Evolutionary conservation across 192 early-diverging fungal species (phyloP), one percentile per base, ranked within the genome.

Genomic region (Gaertneriomyces sp.): DNA sequence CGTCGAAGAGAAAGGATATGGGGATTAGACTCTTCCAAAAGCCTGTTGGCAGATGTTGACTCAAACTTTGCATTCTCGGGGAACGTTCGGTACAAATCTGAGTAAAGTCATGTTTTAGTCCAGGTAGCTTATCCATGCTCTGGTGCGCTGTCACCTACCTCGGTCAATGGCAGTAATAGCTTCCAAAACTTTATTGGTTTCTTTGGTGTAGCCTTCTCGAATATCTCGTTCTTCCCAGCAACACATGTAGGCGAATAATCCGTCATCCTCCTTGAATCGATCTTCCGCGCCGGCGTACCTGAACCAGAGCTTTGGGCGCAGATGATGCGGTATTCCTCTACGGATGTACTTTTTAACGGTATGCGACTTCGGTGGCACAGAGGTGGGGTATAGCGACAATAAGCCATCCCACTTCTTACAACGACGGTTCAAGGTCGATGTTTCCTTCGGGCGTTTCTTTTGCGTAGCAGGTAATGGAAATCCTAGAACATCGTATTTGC

Each of bases 71-170:
- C 78, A 59, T 93, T 93, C 63, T 91, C 86, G 3, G 89, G 89
- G 59, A 90, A 91, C 0, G 89, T 89, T 11, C 89, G 78, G 63
- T 90, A 84, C 39, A 91, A 69, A 75, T 90, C 91, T 89, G 60
- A 19, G 16, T 19, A 25, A 38, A 53, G 45, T 40, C 25, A 25
- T 14, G 17, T 11, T 6, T 47, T 69, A 50, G 17, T 5, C 44
- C 17, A 14, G 58, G 8, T n/a, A 49, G 41, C 11, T 63, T 16
- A 16, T 44, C 33, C 20, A 40, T 45, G 47, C 16, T 0, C 14
- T 49, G 12, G 14, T 12, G 12, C 14, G 47, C 16, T 12, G 38
- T 14, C 45, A 11, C 64, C 14, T 70, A 85, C 86, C 86, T 71
- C 87, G 70, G 55, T 90, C 89, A 40, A 91, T 85, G 16, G 85